These are phyloP conservation scores for Phytopythium ostracodes DNA, from an alignment of 352 stramenopile species.

Conservation along the genomic window DNA sequence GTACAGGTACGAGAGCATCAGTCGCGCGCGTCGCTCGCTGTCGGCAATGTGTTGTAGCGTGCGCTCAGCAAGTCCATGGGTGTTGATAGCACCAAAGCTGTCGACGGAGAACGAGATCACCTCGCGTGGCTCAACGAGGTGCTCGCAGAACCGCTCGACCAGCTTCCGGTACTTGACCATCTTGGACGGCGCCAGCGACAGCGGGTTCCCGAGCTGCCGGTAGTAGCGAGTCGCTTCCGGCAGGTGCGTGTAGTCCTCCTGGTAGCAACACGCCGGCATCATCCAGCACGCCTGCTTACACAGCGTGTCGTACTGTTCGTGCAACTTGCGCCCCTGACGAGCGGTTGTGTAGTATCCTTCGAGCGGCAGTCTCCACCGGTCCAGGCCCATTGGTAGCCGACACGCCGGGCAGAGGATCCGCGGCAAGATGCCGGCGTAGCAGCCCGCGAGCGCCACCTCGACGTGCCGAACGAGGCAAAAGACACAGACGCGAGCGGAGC, in stretches of 20 bases:
- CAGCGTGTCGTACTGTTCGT: conserved; percentile 12
- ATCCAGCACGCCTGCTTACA: conserved; percentile 20
- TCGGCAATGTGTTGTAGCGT: conserved; percentile 25
- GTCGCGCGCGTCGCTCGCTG: conserved; percentile 30
- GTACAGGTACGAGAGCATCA: conserved; percentile 37
- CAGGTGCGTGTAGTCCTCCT: conserved; percentile 33
- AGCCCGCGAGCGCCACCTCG: conserved; percentile 19
- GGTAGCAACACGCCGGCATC: conserved; percentile 27
- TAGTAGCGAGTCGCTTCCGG: conserved; percentile 4
- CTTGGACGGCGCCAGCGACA: conserved; percentile 13
- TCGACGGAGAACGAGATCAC: conserved; percentile 11
- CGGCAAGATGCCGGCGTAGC: conserved; percentile 28
- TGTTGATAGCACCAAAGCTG: conserved; percentile 11
- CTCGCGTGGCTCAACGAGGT: conserved; percentile 13
- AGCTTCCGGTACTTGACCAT: conserved; percentile 14
- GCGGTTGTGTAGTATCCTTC: neutral
- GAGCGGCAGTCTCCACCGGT: conserved; percentile 11
- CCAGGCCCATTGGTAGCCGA: conserved; percentile 11
- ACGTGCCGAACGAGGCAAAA: conserved; percentile 21
- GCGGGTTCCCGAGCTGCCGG: neutral
- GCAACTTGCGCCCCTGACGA: neutral
- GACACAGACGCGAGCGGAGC: conserved; percentile 15
- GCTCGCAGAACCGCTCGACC: conserved; percentile 19
- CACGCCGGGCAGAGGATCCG: conserved; percentile 28
- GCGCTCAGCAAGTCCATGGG: conserved; percentile 10